Evolutionary conservation across 2,329 filamentous ascomycete genomes (phyloP), one percentile per base, ranked within the genome.

Genomic region (Cytospora piceae): DNA sequence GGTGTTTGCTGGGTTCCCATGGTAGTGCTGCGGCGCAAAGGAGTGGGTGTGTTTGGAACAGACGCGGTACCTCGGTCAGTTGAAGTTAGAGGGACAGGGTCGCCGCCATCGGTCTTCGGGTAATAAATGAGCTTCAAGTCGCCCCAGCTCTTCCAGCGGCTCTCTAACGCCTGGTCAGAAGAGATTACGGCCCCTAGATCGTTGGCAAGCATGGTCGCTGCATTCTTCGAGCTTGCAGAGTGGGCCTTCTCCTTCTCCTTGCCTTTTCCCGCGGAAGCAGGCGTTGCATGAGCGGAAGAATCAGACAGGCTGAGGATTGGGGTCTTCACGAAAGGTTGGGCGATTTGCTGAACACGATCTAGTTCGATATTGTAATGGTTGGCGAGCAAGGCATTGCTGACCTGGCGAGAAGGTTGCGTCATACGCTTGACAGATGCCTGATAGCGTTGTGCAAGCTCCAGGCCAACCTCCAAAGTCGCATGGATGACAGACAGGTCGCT

Each of bases 381-480:
- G 29, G 89, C 86, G 59, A 97, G 82, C 58, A 97, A 80, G 34
- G 88, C 87, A 51, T 87, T 86, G 73, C 91, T 91, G 54, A 94
- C 83, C 70, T 89, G 83, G 57, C 86, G 85, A 31, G 83, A 85
- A 17, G 88, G 82, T 66, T 86, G 86, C n/a, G 84, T 82, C 60
- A 90, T 82, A 31, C 93, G 88, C 77, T 94, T 93, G 68, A 95
- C 89, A 22, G 93, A 93, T 12, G 92, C 93, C 76, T 96, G 91
- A 72, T 97, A 99, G 71, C 95, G 88, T 78, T 97, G 92, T 15
- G 95, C 94, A 68, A 99, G 83, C 75, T 94, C 91, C 51, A 94
- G 88, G 34, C 90, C 89, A 67, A 99, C 87, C 69, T 91, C 88
- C 52, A 99, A 85, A 11, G 93, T 90, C 34, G 86, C 85, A 73